Percentiles rank a stretch among this genome's conserved stretches.
phyloP scores from a whole-genome alignment of 23 red algal genomes.

The Gracilaria gracilis region DNA sequence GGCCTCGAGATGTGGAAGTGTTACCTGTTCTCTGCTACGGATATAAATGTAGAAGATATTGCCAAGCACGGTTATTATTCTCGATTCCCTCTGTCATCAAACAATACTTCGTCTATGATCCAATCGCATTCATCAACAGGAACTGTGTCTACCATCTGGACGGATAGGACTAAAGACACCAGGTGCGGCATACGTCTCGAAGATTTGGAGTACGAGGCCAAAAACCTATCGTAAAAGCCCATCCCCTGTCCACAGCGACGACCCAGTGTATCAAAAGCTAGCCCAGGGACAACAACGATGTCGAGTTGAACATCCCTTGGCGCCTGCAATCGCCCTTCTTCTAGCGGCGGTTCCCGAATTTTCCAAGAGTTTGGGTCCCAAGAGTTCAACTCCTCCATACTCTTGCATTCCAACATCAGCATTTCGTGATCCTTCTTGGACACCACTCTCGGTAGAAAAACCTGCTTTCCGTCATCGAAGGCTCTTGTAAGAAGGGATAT shows the following conservation, averaged over 20 bases:
- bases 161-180: slow-evolving; percentile 49
- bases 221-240: slow-evolving; percentile 90
- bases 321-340: slow-evolving; percentile 30
- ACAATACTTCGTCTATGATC: slow-evolving; percentile 62
- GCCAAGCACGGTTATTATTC: neutral
- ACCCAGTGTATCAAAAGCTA: slow-evolving; percentile 89
- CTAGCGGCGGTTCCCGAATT: slow-evolving; percentile 85
- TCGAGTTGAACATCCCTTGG: slow-evolving; percentile 69
- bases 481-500: slow-evolving; percentile 35
- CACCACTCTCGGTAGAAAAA: slow-evolving; percentile 67
- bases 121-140: slow-evolving; percentile 64
- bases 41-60: too few relatives aligned
- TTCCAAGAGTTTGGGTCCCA: slow-evolving; percentile 66
- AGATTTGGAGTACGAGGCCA: slow-evolving; percentile 26
- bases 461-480: slow-evolving; percentile 33
- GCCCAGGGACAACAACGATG: slow-evolving; percentile 91
- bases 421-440: slow-evolving; percentile 38
- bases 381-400: slow-evolving; percentile 59
- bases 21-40: too few relatives aligned
- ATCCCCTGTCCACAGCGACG: slow-evolving; percentile 92
- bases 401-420: slow-evolving; percentile 25
- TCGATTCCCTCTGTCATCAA: neutral
- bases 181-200: slow-evolving; percentile 47
- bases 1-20: neutral
- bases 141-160: slow-evolving; percentile 70